Percentiles rank a stretch among this genome's conserved stretches.
These are phyloP conservation scores for Mortierella sp. DNA, from an alignment of 371 early-diverging fungal species.

Conservation along the genomic window DNA sequence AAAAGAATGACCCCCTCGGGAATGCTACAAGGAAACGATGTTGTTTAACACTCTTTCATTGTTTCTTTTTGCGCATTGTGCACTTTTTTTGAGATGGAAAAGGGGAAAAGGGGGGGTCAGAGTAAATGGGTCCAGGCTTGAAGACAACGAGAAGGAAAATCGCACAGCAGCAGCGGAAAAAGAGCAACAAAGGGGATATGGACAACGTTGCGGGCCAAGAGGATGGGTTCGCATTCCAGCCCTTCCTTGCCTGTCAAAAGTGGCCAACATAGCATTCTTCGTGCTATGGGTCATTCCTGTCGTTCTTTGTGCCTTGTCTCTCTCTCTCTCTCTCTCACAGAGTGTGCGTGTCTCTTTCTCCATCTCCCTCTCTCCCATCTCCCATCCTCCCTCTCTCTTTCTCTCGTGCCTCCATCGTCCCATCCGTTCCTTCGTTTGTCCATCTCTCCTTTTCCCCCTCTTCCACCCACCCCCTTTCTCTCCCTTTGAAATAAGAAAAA, in stretches of 20 bases:
- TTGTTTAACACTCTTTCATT: background rate
- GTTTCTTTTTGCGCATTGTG: background rate
- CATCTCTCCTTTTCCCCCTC: background rate
- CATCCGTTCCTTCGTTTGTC: conserved; percentile 3
- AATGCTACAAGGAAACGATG: background rate
- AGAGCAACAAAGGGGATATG: background rate
- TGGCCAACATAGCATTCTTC: background rate
- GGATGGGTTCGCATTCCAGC: background rate
- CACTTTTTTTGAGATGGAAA: background rate
- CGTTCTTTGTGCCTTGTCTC: background rate
- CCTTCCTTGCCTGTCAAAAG: background rate
- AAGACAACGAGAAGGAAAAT: background rate
- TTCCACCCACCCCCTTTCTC: conserved; percentile 1
- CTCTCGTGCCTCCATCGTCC: background rate
- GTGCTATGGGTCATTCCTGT: conserved; percentile 3
- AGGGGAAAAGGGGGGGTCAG: background rate
- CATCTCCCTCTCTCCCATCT: background rate
- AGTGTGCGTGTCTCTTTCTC: background rate
- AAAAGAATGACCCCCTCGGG: background rate
- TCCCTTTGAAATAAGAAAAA: background rate
- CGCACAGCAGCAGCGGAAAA: conserved; percentile 1
- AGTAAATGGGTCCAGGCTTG: too few relatives aligned
- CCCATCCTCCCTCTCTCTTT: background rate
- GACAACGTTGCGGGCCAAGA: background rate
- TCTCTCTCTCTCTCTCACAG: background rate